Base-by-base conservation (phyloP, 148 eudicot genomes). In the Vaccinium corymbosum region DNA sequence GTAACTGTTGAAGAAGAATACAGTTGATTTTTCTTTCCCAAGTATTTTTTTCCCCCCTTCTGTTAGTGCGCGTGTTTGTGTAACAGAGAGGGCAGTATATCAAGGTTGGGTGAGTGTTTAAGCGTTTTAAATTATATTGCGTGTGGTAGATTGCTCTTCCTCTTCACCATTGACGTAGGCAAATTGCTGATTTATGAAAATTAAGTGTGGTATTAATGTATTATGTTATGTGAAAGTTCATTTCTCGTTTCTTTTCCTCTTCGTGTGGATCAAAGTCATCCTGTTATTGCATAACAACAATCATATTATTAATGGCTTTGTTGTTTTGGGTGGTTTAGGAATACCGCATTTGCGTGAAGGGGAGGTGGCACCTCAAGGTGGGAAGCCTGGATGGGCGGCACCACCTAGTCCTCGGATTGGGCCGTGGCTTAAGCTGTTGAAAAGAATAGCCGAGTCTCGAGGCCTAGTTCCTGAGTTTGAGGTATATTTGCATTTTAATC, bases 361-460 rank as follows among this genome's bases (percentile, higher is more conserved):
- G 51, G 97, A 94, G 79, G 93, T 90, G 52, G 87, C 92, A 22
- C 98, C 94, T 53, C 97, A 94, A 85, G 98, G 98, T 17, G 98
- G 98, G 79, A 94, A 81, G 84, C 94, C 97, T 29, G 97, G 98
- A 15, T 95, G 98, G 98, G 98, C 94, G 29, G 95, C 97, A 7
- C 91, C 92, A 25, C 97, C 98, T 2, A 90, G 92, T 87, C 98
- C 98, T 72, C 86, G 97, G 77, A 92, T 95, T 84, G 95, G 90
- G 20, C 90, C 93, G 10, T 94, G 97, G 98, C 90, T 95, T 42
- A 86, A 90, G 57, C 93, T 89, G 66, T 87, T 95, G 89, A 91
- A 88, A 87, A 90, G 90, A 83, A 85, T 95, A 42, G 97, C 98
- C 10, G 84, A 90, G 48, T 87, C 97, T 6, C 91, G 62, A 81